A percentile compares a stretch with the other conserved stretches of the same genome.
These are phyloP conservation scores for Exophiala viscosa DNA, from an alignment of 2,329 filamentous ascomycete genomes.

Conservation along the genomic window DNA sequence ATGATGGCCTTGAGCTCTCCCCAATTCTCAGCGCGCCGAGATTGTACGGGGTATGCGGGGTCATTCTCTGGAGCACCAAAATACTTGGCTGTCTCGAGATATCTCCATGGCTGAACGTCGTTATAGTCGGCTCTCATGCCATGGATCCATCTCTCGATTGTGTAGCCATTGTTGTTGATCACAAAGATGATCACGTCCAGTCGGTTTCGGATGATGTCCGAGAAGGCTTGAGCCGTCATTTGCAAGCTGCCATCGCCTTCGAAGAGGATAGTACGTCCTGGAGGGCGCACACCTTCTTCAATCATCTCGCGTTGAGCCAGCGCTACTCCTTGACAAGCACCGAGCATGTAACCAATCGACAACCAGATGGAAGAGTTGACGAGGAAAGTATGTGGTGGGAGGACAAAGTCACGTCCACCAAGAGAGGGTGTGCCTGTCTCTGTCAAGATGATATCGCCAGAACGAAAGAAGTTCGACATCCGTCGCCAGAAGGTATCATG, in stretches of 20 bases:
- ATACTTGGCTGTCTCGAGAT: constrained; percentile 44
- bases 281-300: constrained; percentile 49
- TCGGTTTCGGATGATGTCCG: constrained; percentile 57
- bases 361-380: constrained; percentile 56
- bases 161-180: constrained; percentile 60
- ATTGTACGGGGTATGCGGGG: constrained; percentile 25
- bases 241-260: constrained; percentile 63
- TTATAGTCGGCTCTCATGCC: constrained; percentile 54
- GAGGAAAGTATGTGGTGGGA: constrained; percentile 48
- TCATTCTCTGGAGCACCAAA: constrained; percentile 27
- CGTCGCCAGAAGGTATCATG: constrained; percentile 59
- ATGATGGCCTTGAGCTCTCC: constrained; percentile 25
- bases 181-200: constrained; percentile 51
- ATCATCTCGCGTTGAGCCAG: constrained; percentile 52
- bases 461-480: constrained; percentile 52
- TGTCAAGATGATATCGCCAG: constrained; percentile 54
- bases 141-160: constrained; percentile 57
- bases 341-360: constrained; percentile 60
- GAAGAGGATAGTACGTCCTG: constrained; percentile 55
- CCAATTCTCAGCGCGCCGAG: constrained; percentile 24
- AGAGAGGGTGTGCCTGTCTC: constrained; percentile 58
- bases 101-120: constrained; percentile 52
- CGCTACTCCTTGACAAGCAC: constrained; percentile 54
- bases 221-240: constrained; percentile 64
- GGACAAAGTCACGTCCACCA: constrained; percentile 51